These are phyloP conservation scores for Gloeopeniophorella convolvens DNA, from an alignment of 768 basidiomycete genomes.

Conservation along the genomic window DNA sequence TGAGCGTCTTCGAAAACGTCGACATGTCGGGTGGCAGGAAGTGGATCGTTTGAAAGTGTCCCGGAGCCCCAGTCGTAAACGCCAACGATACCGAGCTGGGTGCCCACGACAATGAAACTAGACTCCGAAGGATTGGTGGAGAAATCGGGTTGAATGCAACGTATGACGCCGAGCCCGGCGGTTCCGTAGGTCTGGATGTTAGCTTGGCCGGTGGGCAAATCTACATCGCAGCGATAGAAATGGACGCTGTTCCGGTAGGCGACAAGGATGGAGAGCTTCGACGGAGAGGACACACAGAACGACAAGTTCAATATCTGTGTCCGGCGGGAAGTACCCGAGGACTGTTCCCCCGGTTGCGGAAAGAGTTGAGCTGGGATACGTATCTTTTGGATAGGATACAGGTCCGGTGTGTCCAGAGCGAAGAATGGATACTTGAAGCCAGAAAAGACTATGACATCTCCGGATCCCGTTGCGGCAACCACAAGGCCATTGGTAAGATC, in stretches of 20 bases:
- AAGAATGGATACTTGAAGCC: constrained; percentile 31
- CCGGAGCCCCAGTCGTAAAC: constrained; percentile 46
- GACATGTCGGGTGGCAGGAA: constrained; percentile 40
- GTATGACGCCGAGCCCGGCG: constrained; percentile 44
- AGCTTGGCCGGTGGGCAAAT: constrained; percentile 25
- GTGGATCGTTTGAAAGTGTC: constrained; percentile 14
- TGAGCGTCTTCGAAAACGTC: constrained; percentile 60
- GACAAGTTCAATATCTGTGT: background rate
- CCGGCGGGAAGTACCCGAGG: background rate
- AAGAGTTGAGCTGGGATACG: constrained; percentile 1
- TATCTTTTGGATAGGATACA: background rate
- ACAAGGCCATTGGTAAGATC: constrained; percentile 39
- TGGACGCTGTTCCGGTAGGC: constrained; percentile 43
- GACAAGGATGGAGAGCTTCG: constrained; percentile 36
- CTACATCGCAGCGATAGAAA: constrained; percentile 47
- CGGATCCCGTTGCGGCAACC: constrained; percentile 47
- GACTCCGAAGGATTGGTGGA: constrained; percentile 29
- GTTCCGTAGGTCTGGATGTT: constrained; percentile 45
- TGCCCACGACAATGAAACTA: constrained; percentile 57
- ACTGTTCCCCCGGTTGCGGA: background rate
- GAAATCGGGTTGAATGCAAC: constrained; percentile 45
- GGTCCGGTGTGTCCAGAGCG: background rate
- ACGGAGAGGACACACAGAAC: constrained; percentile 8
- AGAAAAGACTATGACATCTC: constrained; percentile 51
- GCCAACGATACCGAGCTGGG: constrained; percentile 56